Base-by-base conservation (phyloP, 495 filamentous ascomycete genomes). In the Hamigera avellanea region DNA sequence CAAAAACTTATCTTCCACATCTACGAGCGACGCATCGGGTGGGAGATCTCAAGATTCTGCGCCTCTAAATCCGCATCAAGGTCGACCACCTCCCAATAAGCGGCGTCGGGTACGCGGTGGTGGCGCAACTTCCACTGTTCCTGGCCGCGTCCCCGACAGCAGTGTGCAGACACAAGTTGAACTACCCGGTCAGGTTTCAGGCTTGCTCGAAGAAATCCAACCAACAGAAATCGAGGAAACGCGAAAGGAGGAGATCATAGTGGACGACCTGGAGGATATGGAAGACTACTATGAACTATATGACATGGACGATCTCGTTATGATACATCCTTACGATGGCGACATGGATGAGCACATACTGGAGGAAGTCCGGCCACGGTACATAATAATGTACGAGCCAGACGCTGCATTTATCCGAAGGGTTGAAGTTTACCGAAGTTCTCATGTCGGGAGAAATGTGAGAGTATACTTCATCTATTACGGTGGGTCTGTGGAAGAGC, bases 381-480 rank as follows among this genome's bases (percentile, higher is more conserved):
- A 94, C 57, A 86, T 98, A 31, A 83, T 98, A 51, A 96, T 98
- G 91, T 98, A 95, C 56, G 89, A 95, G 52, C 87, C 93, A 13
- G 88, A 95, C 47, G 73, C 87, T n/a, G 76, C 87, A 3, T 98
- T 98, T 56, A 93, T 95, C 45, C 78, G 93, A 25, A 69, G 93
- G 17, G 81, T 98, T 7, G 91, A 98, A 49, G 88, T 95, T 4
- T 98, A 96, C 57, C 80, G 93, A 26, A 93, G 85, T 39, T 95
- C 86, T 8, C 91, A 98, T 54, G 79, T 76, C 23, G 83, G 93
- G 49, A 68, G 87, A 19, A 88, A 87, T 49, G 80, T 96, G 23
- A 70, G 80, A 36, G 88, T 94, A 0, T 98, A 95, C 57, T 95
- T 96, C 50, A 76, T 96, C 63, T 96, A 89, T 53, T 98, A 98